Evolutionary conservation across 192 early-diverging fungal species (phyloP).

Genomic region (Rhizophlyctis rosea): DNA sequence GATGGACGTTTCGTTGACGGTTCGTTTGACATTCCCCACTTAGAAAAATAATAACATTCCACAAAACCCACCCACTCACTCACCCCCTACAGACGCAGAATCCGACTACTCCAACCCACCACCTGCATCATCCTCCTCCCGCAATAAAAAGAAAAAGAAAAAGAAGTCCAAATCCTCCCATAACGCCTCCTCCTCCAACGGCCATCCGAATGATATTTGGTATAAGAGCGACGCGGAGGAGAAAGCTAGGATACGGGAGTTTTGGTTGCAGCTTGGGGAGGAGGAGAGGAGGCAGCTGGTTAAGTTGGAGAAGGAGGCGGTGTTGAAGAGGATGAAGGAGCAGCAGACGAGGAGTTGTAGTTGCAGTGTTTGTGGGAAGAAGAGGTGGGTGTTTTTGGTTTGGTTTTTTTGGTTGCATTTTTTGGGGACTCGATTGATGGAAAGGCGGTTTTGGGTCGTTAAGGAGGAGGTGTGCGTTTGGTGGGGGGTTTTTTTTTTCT

Average conservation of each 20-base stretch:
- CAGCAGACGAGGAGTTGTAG: conserved; percentile 81
- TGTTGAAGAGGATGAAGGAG: conserved; percentile 86
- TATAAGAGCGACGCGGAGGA: conserved; percentile 72
- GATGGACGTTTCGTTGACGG: conserved; percentile 10
- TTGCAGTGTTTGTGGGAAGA: conserved; percentile 79
- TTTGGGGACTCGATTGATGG: no score
- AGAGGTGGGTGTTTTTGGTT: conserved; percentile 52
- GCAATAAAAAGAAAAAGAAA: conserved; percentile 33
- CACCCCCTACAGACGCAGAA: no score
- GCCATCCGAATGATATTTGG: conserved; percentile 51
- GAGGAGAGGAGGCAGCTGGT: conserved; percentile 76
- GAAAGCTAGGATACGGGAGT: conserved; percentile 74
- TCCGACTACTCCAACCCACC: no score
- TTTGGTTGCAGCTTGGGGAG: conserved; percentile 80
- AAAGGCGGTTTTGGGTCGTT: no score
- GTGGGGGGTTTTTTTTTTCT: no score
- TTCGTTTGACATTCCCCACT: neutral
- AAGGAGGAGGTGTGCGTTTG: no score
- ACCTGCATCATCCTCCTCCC: no score
- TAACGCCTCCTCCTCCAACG: neutral
- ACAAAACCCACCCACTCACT: no score
- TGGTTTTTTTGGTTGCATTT: no score
- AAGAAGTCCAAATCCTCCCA: neutral
- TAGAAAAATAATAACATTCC: no score
- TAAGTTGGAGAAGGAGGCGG: conserved; percentile 81